A percentile compares a stretch with the other conserved stretches of the same genome.
phyloP scores from a whole-genome alignment of 257 asterid species.

The Rubia yunnanensis region DNA sequence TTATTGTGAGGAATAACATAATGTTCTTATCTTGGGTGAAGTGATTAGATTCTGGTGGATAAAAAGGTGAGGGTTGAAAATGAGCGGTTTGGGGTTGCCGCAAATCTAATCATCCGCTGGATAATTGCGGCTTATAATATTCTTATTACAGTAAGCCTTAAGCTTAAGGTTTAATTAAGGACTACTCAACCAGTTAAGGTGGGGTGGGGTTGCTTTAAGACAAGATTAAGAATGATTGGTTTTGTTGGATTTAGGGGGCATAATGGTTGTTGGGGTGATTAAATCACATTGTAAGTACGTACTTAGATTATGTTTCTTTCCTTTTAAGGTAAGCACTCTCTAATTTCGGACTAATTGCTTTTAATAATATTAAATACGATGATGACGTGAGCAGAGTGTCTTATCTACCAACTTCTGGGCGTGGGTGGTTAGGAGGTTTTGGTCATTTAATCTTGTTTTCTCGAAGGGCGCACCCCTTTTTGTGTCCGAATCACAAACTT shows the following conservation, averaged over 20 bases:
- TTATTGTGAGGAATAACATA: background rate
- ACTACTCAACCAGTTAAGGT: background rate
- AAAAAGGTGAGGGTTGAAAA: background rate
- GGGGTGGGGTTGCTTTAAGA: constrained; percentile 13
- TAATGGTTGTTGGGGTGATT: constrained; percentile 11
- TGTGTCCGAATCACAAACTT: background rate
- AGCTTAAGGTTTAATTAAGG: constrained; percentile 4
- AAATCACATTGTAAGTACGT: constrained; percentile 25
- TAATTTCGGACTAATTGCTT: background rate
- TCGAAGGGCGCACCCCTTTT: constrained; percentile 2
- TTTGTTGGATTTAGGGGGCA: background rate
- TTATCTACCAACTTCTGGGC: constrained; percentile 18
- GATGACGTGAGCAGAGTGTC: constrained; percentile 25
- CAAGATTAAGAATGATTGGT: constrained; percentile 8
- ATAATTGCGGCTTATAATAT: constrained; percentile 3
- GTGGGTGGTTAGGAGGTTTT: constrained; percentile 15
- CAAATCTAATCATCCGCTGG: background rate
- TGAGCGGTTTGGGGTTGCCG: constrained; percentile 7
- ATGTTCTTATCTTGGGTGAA: background rate
- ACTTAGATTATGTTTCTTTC: constrained; percentile 33
- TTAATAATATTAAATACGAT: constrained; percentile 10
- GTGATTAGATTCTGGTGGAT: constrained; percentile 1
- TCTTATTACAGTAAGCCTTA: background rate
- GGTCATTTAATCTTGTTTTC: constrained; percentile 21
- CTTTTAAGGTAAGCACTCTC: constrained; percentile 36